Evolutionary conservation across 1,139 yeast genomes (phyloP).

Genomic region (Yamadazyma oceani): DNA sequence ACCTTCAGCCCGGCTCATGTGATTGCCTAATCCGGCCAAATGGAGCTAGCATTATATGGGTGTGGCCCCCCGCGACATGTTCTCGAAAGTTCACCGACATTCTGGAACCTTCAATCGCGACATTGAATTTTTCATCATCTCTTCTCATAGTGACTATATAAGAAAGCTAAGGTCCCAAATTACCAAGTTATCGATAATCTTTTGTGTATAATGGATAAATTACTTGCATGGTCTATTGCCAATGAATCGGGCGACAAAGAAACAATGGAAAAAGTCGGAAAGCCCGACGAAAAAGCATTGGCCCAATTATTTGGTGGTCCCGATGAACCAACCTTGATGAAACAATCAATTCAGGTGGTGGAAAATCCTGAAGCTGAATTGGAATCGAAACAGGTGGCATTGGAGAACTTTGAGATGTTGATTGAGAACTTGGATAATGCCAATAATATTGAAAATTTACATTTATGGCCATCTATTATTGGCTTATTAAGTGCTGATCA

Average conservation of each 20-base stretch:
- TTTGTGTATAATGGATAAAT: constrained; percentile 96
- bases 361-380: constrained; percentile 59
- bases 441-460: constrained; percentile 80
- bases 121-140: neutral
- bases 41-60: too few relatives aligned
- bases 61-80: neutral
- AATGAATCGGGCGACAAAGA: constrained; percentile 69
- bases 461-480: constrained; percentile 74
- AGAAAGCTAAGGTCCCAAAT: too few relatives aligned
- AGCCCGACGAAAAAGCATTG: constrained; percentile 75
- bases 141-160: constrained; percentile 1
- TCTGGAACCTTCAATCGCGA: constrained; percentile 1
- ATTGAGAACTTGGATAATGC: constrained; percentile 95
- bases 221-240: constrained; percentile 89
- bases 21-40: too few relatives aligned
- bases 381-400: constrained; percentile 70
- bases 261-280: constrained; percentile 58
- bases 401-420: constrained; percentile 91
- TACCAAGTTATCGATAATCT: too few relatives aligned
- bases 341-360: constrained; percentile 64
- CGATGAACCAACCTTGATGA: constrained; percentile 87
- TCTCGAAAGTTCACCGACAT: neutral
- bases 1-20: too few relatives aligned
- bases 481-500: constrained; percentile 40
- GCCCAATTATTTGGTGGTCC: constrained; percentile 78